phyloP scores from a whole-genome alignment of 495 filamentous ascomycete species.

The Saxispiralis lemnorum region DNA sequence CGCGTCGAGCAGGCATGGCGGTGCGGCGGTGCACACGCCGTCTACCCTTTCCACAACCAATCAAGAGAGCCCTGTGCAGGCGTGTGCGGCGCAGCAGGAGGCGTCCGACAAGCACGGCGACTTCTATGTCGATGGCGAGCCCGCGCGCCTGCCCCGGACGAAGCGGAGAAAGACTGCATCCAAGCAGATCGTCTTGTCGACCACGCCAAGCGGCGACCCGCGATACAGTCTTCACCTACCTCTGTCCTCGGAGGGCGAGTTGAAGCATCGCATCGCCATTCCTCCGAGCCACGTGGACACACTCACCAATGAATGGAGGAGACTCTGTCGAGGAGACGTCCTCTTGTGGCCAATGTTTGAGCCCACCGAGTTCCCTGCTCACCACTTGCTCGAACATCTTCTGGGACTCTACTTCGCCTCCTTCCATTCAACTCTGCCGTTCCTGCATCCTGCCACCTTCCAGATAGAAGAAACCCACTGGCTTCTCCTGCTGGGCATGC shows the following conservation, averaged over 20 bases:
- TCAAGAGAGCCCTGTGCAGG: neutral
- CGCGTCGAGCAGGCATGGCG: too few species aligned
- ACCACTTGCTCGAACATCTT: conserved; percentile 21
- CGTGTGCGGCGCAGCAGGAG: neutral
- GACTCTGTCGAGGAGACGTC: neutral
- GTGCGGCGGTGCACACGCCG: too few species aligned
- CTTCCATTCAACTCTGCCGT: conserved; percentile 31
- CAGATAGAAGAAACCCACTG: conserved; percentile 27
- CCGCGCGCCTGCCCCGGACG: conserved; percentile 22
- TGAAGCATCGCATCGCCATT: too few species aligned
- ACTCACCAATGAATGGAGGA: neutral
- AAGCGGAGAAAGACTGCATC: conserved; percentile 10
- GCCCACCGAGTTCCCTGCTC: conserved; percentile 22
- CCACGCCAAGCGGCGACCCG: neutral
- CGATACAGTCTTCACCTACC: too few species aligned
- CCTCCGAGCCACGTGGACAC: too few species aligned
- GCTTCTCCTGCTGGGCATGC: conserved; percentile 28
- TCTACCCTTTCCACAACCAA: too few species aligned
- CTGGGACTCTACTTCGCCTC: conserved; percentile 25
- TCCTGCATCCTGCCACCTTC: conserved; percentile 29
- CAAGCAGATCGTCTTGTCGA: neutral
- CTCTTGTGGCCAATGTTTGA: conserved; percentile 21
- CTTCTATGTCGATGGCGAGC: conserved; percentile 26
- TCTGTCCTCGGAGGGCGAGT: too few species aligned
- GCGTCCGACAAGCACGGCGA: conserved; percentile 9